Evolutionary conservation across 495 filamentous ascomycete species (phyloP), one percentile per base, ranked within the genome.

Genomic region (Clavariopsis aquatica): DNA sequence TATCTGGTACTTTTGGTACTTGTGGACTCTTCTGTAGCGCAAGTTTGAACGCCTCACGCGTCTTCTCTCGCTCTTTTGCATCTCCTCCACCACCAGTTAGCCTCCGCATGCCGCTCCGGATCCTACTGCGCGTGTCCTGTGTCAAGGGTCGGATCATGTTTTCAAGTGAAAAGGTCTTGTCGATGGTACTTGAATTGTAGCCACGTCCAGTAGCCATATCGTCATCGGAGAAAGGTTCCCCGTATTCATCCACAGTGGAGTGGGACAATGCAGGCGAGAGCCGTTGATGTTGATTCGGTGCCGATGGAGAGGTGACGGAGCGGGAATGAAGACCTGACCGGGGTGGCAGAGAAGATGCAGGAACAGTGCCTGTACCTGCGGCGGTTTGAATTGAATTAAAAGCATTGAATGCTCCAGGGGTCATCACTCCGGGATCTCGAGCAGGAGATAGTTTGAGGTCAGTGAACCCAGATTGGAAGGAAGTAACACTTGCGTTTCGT

Each of bases 401-500:
- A 67, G 72, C 26, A 68, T 64, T 78, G 64, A 82, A 81, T 28
- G 79, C 79, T 20, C 71, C 83, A 0, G 87, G 87, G 57, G 80
- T 88, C 80, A 89, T 89, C 1, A 87, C 76, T 28, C 84, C 85
- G 22, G 83, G 77, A 63, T 84, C 77, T 62, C 81, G 77, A 74
- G 81, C 69, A 49, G 83, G 71, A 61, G 82, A 74, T 17, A 81
- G 76, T n/a, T 87, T 82, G 20, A 83, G 80, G 68, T 96, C 92
- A 1, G 87, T 83, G 54, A 96, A 93, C 45, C 90, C 90, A 69
- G 90, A 93, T 62, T 96, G 92, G 73, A 98, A 93, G 0, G 91
- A 94, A 0, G 86, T 84, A 3, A 85, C 81, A 36, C 87, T 91
- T 23, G 84, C 82, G 17, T 87, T 90, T 20, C 87, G 81, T 13